These are phyloP conservation scores for Madurella mycetomatis DNA, from an alignment of 2,329 filamentous ascomycete genomes.

Conservation along the genomic window DNA sequence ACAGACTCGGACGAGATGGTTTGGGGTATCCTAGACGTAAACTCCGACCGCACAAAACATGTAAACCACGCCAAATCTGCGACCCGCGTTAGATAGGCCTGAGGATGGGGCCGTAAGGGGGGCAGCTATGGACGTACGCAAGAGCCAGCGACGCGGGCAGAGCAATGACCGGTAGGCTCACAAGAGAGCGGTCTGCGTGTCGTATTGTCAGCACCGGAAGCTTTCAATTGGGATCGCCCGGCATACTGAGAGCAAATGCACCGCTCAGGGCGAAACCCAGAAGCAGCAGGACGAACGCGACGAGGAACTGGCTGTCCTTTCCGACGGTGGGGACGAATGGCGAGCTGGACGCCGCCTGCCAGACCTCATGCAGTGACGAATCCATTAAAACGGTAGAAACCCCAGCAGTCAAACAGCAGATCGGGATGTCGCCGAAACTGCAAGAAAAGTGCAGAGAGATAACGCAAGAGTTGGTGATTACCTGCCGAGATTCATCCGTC, in stretches of 20 bases:
- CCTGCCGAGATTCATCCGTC: background rate
- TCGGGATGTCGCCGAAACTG: background rate
- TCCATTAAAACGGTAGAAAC: constrained; percentile 48
- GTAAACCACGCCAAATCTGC: constrained; percentile 87
- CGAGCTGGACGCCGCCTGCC: constrained; percentile 85
- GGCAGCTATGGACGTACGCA: constrained; percentile 59
- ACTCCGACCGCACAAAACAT: constrained; percentile 99
- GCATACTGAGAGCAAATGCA: constrained; percentile 80
- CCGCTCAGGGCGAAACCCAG: constrained; percentile 69
- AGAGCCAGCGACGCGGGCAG: constrained; percentile 83
- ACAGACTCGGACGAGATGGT: constrained; percentile 32
- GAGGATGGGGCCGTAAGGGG: constrained; percentile 7
- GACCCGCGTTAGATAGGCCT: constrained; percentile 10
- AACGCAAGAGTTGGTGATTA: constrained; percentile 8
- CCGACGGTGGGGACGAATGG: constrained; percentile 75
- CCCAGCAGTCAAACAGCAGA: background rate
- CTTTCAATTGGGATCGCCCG: background rate
- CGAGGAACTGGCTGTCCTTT: constrained; percentile 78
- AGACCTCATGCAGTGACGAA: constrained; percentile 81
- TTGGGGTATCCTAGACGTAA: constrained; percentile 72
- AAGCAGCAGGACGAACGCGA: constrained; percentile 72
- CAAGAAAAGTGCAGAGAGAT: background rate
- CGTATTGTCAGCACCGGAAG: constrained; percentile 23
- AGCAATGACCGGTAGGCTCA: constrained; percentile 72
- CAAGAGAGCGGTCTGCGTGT: constrained; percentile 68